phyloP scores from a whole-genome alignment of 495 filamentous ascomycete genomes.

The Cladorrhinum samala region DNA sequence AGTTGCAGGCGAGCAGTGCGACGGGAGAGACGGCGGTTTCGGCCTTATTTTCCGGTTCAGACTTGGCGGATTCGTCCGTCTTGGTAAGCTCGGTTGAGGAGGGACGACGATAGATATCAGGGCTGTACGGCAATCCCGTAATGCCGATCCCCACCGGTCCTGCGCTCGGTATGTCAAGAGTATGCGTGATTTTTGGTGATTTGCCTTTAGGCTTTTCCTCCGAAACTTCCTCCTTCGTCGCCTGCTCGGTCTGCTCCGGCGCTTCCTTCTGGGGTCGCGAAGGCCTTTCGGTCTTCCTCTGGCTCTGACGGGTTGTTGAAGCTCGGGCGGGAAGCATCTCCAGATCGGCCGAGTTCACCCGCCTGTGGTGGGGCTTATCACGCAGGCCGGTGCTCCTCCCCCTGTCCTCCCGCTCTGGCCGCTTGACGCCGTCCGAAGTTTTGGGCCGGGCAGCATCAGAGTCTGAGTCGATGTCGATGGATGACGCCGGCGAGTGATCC shows the following conservation, averaged over 20 bases:
- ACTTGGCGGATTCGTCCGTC: background rate
- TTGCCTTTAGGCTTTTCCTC: background rate
- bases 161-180: background rate
- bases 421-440: background rate
- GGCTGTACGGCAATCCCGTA: conserved; percentile 13
- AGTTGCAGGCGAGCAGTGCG: background rate
- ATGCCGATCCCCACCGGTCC: conserved; percentile 5
- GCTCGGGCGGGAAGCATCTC: background rate
- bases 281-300: conserved; percentile 4
- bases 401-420: background rate
- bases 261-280: background rate
- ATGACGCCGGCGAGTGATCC: background rate
- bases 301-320: conserved; percentile 1
- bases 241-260: background rate
- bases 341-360: conserved; percentile 10
- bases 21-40: background rate
- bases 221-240: background rate
- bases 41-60: background rate
- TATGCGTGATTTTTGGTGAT: background rate
- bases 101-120: conserved; percentile 17
- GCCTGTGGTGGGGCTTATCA: conserved; percentile 2
- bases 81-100: background rate
- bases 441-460: background rate
- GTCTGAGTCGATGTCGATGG: conserved; percentile 6
- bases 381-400: background rate